Conservation (phyloP, 768 basidiomycete species). For the Neoboletus brunneissimus region DNA sequence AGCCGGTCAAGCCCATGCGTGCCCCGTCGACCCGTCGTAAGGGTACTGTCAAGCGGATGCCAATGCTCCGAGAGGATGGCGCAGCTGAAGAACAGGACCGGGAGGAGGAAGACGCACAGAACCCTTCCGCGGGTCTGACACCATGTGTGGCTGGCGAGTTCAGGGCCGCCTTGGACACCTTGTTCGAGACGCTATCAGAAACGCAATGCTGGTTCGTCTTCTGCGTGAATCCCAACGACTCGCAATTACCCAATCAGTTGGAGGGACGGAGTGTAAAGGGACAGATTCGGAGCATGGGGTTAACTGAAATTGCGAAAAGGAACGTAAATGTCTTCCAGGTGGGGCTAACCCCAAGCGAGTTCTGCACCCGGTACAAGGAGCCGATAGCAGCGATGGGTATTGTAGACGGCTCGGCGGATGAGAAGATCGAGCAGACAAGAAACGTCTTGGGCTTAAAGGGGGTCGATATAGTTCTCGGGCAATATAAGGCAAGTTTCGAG, state of each 20-base stretch:
- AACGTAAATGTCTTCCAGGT: constrained; percentile 73
- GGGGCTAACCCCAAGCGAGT: constrained; percentile 82
- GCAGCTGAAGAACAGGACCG: constrained; percentile 47
- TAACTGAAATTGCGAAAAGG: constrained; percentile 74
- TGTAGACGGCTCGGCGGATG: constrained; percentile 55
- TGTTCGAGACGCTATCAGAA: constrained; percentile 86
- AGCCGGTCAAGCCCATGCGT: constrained; percentile 91
- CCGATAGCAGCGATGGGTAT: constrained; percentile 57
- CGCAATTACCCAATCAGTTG: constrained; percentile 90
- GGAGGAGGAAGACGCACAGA: constrained; percentile 40
- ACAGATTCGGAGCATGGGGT: constrained; percentile 78
- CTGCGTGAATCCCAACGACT: constrained; percentile 93
- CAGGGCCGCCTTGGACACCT: constrained; percentile 75
- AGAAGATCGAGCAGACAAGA: constrained; percentile 58
- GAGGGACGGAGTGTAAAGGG: constrained; percentile 91
- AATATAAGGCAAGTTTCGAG: constrained; percentile 64
- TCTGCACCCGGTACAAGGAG: constrained; percentile 77
- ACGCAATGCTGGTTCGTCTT: constrained; percentile 90
- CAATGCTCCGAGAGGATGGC: constrained; percentile 33
- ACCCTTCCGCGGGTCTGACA: constrained; percentile 31
- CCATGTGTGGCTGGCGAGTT: constrained; percentile 90
- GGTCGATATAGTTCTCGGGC: constrained; percentile 75
- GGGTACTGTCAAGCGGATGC: constrained; percentile 58
- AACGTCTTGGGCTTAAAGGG: constrained; percentile 58
- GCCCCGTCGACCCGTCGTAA: constrained; percentile 87